Base-by-base conservation (phyloP, 2,329 filamentous ascomycete species). In the Xylaria sp. region DNA sequence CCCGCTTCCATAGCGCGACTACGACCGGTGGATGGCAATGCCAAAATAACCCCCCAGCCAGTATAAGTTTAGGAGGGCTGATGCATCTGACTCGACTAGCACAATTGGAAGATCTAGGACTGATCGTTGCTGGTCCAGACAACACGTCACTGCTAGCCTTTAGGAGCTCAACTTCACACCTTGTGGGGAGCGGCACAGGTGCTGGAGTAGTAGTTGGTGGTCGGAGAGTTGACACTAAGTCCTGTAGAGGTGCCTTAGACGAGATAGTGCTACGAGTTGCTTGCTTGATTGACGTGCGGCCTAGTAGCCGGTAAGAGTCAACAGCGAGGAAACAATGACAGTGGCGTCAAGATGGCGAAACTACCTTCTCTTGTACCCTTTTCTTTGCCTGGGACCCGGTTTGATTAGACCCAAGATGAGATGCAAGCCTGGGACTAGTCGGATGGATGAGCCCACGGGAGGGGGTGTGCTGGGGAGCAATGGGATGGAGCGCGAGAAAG, bases 1-100 rank as follows among this genome's bases (percentile, higher is more conserved):
- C 70, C 71, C 68, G 68, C 63, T 69, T 73, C 71, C 71, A 73
- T 73, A 71, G 69, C 71, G 69, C 69, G 68, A 71, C 68, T 68
- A 62, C 67, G 62, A 68, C 70, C 68, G 65, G 60, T 61, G 49
- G 57, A 65, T 67, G 60, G 64, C 65, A 65, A 62, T 71, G 64
- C 70, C 70, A 68, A 69, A 66, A 69, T 55, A 59, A 60, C 63
- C 60, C 69, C 70, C 71, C 70, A 69, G 67, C 69, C 66, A 67
- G 62, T 61, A 52, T 55, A 57, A 66, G 61, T 61, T 65, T 70
- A 71, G 60, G 59, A 67, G 64, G 59, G 67, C 67, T 67, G 62
- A 70, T 71, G 68, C 69, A 72, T 72, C 70, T 72, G 69, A 68
- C 59, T 69, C 66, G 65, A 56, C 62, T 59, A 61, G 59, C 54